These are phyloP conservation scores for Cercospora sp. DNA, from an alignment of 2,329 filamentous ascomycete species.

Conservation along the genomic window DNA sequence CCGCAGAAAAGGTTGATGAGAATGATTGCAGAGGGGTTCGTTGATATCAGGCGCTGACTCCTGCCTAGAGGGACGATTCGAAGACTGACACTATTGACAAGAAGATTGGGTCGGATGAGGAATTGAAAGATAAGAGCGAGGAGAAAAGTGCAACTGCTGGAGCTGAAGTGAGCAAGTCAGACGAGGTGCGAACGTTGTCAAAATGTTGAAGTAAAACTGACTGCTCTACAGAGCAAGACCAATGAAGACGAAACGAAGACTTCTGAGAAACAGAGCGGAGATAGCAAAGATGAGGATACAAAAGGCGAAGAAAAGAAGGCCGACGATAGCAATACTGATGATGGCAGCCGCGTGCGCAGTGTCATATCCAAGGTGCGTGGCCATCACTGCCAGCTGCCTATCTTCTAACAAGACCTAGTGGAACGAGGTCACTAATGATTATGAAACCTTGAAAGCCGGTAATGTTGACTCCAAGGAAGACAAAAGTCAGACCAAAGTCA, in stretches of 20 bases:
- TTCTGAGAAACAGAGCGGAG: neutral
- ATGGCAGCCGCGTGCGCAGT: neutral
- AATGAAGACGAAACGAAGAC: neutral
- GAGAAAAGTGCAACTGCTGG: neutral
- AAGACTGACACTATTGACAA: neutral
- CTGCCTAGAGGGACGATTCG: neutral
- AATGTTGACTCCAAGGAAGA: neutral
- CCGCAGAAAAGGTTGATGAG: neutral
- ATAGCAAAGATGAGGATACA: neutral
- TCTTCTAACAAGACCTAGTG: constrained; percentile 3
- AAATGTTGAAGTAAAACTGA: neutral
- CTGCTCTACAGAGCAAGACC: neutral
- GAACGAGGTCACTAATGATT: constrained; percentile 2
- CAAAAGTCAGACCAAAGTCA: neutral
- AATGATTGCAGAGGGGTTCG: neutral
- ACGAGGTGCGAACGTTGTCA: neutral
- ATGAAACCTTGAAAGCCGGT: neutral
- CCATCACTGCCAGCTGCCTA: neutral
- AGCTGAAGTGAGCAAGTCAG: neutral
- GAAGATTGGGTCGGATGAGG: neutral
- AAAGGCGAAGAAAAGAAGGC: neutral
- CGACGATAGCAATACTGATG: neutral
- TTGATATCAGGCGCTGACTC: neutral
- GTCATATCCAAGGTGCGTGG: neutral
- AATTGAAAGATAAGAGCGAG: neutral